Evolutionary conservation across 805 yeast species (phyloP), one percentile per base, ranked within the genome.

Genomic region (Zygoascus bituminiphila): DNA sequence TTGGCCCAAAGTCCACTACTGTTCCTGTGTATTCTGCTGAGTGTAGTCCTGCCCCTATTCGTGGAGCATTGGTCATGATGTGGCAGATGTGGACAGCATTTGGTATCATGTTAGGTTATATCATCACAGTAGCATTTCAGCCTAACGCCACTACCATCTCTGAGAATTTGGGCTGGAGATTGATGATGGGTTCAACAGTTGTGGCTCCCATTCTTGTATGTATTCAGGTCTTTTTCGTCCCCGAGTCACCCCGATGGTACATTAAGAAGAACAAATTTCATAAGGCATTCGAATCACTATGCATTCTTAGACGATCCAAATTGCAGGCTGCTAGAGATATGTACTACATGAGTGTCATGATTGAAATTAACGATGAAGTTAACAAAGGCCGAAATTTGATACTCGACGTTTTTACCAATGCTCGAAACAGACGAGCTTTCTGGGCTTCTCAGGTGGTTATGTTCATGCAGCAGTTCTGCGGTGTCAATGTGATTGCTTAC

Each of bases 391-490:
- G 42, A 55, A 59, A 62, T 61, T 54, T 51, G n/a, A 23, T 65
- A 3, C 14, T 47, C 39, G 68, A 64, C 39, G 51, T 85, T 71
- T 71, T 86, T 62, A 74, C 82, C 1, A 72, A 84, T 42, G 76
- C 93, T 64, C 78, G 96, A 71, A 85, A 84, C 65, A 77, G 95
- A 67, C 83, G 87, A 61, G 94, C 93, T 46, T 79, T 86, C 6
- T 57, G 82, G 49, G 95, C 86, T 48, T 79, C 94, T 2, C 82
- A 83, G 76, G 74, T 86, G 54, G 87, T 81, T 51, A 87, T 88
- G 79, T 84, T 86, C 61, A 82, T 83, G 87, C 95, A 87, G 69
- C 95, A 87, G 64, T 84, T 86, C 69, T 87, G 95, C 67, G 95
- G 95, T 57, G 78, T 87, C 63, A 87, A 87, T 60, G 91, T 86